Base-by-base conservation (phyloP, 2,329 filamentous ascomycete species). In the Venturiaceae sp. region DNA sequence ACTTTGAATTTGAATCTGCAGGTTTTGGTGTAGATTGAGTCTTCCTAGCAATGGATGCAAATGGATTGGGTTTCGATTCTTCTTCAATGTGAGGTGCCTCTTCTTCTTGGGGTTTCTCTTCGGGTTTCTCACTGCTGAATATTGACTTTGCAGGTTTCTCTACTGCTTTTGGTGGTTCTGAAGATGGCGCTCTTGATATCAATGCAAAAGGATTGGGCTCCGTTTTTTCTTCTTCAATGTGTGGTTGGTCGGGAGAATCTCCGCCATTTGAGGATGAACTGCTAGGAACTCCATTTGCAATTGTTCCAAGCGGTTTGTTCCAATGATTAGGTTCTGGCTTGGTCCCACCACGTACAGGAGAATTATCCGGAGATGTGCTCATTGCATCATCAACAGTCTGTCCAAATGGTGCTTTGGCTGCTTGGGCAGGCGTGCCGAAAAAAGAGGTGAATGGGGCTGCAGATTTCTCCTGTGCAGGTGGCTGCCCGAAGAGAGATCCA, bases 321-420 rank as follows among this genome's bases (percentile, higher is more conserved):
- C 26, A 32, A n/a, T 56, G n/a, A 5, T 34, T 32, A 21, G 36
- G 7, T n/a, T 21, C 32, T 16, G 26, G 19, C 16, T 58, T 58
- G 19, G 19, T 8, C n/a, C 34, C 34, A 37, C 9, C 41, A 33
- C 55, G 55, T 8, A 55, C 46, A 37, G 57, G 57, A 9, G 57
- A 58, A 19, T 21, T 26, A 46, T 58, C 57, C 13, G 57, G 57
- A 30, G 57, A 50, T 19, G 30, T 58, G 28, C 32, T 53, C 57
- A 54, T 54, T 2, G 23, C 39, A 50, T 58, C 57, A 30, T 50
- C 57, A 23, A 53, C 37, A 13, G 39, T 21, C 55, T 58, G 55
- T 23, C 32, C 44, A 37, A 58, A 58, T 21, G 44, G 16, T n/a
- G 55, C 30, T 34, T 37, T 52, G 11, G 39, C 21, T 26, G 32